Percentiles rank a stretch among this genome's conserved stretches.
phyloP scores from a whole-genome alignment of 768 basidiomycete genomes.

The Phanerochaete sordida region DNA sequence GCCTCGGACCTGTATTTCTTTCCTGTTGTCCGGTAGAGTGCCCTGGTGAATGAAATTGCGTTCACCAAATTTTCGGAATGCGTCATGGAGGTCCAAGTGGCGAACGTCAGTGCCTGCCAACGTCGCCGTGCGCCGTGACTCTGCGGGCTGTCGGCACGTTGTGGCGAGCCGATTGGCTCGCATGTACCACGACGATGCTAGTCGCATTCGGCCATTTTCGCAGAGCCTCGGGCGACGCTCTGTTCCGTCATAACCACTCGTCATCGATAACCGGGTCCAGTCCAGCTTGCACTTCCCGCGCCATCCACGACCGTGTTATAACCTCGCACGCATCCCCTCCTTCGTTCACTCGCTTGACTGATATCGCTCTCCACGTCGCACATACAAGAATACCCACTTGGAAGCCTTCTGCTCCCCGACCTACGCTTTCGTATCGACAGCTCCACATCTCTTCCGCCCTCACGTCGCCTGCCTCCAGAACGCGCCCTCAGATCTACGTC shows the following conservation, averaged over 20 bases:
- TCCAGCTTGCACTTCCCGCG: not conserved
- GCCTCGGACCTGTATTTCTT: not conserved
- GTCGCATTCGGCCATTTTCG: not conserved
- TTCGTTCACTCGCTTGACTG: not conserved
- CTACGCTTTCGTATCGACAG: not conserved
- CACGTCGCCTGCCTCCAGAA: not conserved
- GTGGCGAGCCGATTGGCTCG: not conserved
- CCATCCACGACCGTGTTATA: not conserved
- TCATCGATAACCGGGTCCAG: conserved; percentile 4
- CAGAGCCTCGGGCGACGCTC: not conserved
- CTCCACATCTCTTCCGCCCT: not conserved
- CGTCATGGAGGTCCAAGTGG: no score
- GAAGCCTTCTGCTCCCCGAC: not conserved
- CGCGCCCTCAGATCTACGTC: not conserved
- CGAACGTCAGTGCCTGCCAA: not conserved
- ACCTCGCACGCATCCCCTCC: not conserved
- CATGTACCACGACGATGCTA: not conserved
- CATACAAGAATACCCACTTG: no score
- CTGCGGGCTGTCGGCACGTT: not conserved
- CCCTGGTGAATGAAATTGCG: not conserved
- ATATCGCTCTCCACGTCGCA: not conserved
- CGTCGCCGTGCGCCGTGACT: not conserved
- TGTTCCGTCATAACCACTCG: not conserved
- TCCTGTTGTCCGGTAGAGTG: not conserved
- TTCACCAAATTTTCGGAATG: no score